Evolutionary conservation across 768 basidiomycete genomes (phyloP).

Genomic region (Hericium erinaceus): DNA sequence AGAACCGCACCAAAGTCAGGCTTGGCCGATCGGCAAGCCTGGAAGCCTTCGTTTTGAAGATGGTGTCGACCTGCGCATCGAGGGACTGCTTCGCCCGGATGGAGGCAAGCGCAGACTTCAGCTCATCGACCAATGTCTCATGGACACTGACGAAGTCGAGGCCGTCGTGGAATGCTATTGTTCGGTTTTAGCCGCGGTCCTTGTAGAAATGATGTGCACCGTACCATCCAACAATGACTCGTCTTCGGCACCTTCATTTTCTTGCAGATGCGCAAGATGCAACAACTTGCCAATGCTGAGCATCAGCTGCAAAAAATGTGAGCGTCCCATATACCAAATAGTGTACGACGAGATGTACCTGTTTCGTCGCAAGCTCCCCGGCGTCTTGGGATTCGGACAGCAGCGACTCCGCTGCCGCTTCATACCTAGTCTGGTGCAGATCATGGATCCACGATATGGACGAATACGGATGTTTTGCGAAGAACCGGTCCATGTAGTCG

Average conservation of each 20-base stretch:
- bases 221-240: conserved; percentile 49
- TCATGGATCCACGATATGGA: conserved; percentile 85
- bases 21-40: conserved; percentile 26
- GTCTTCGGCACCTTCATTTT: conserved; percentile 32
- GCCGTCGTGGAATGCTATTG: conserved; percentile 71
- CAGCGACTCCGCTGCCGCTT: conserved; percentile 54
- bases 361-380: conserved; percentile 56
- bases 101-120: conserved; percentile 38
- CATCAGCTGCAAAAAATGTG: conserved; percentile 51
- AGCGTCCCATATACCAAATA: neutral
- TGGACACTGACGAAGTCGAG: conserved; percentile 87
- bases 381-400: conserved; percentile 51
- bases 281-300: conserved; percentile 86
- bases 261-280: conserved; percentile 55
- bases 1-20: conserved; percentile 45
- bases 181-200: neutral
- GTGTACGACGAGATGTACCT: conserved; percentile 39
- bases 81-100: conserved; percentile 53
- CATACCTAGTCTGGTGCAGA: conserved; percentile 58
- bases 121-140: conserved; percentile 52
- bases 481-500: conserved; percentile 63
- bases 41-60: conserved; percentile 45
- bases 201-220: conserved; percentile 1
- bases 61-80: conserved; percentile 59
- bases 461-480: conserved; percentile 47